Conservation (phyloP, 352 stramenopile species). For the Salisapilia sapeloensis region DNA sequence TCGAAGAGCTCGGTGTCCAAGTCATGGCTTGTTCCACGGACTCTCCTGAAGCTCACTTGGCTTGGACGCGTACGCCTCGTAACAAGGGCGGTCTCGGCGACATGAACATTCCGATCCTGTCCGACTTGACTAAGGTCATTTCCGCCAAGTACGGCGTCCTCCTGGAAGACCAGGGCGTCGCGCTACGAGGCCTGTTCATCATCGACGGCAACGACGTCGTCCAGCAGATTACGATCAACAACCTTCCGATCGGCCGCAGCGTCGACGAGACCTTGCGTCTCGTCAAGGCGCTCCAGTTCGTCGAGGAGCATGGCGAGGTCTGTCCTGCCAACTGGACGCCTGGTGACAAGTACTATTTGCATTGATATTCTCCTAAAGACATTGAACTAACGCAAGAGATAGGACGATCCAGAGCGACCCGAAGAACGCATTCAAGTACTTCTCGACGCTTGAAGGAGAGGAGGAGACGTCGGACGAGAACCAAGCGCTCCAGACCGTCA, state of each 20-base stretch:
- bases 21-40: slow-evolving; percentile 81
- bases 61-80: slow-evolving; percentile 75
- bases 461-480: slow-evolving; percentile 13
- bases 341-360: too few species aligned
- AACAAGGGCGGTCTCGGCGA: slow-evolving; percentile 85
- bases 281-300: slow-evolving; percentile 86
- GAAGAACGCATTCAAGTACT: slow-evolving; percentile 71
- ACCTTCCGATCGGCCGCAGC: slow-evolving; percentile 82
- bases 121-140: slow-evolving; percentile 88
- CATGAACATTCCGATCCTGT: slow-evolving; percentile 89
- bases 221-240: slow-evolving; percentile 84
- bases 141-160: slow-evolving; percentile 84
- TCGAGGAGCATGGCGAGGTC: slow-evolving; percentile 84
- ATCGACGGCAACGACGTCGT: slow-evolving; percentile 82
- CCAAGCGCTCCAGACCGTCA: slow-evolving; percentile 24
- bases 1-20: slow-evolving; percentile 76
- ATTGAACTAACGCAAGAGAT: too few species aligned
- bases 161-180: slow-evolving; percentile 66
- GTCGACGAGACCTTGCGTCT: slow-evolving; percentile 88
- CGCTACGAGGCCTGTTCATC: slow-evolving; percentile 86
- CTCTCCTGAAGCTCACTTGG: slow-evolving; percentile 82
- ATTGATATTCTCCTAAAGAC: too few species aligned
- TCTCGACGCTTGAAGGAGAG: slow-evolving; percentile 42
- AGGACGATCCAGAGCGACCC: slow-evolving; percentile 78
- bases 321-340: slow-evolving; percentile 89